Conservation (phyloP, 768 basidiomycete species). For the Russula vinacea region DNA sequence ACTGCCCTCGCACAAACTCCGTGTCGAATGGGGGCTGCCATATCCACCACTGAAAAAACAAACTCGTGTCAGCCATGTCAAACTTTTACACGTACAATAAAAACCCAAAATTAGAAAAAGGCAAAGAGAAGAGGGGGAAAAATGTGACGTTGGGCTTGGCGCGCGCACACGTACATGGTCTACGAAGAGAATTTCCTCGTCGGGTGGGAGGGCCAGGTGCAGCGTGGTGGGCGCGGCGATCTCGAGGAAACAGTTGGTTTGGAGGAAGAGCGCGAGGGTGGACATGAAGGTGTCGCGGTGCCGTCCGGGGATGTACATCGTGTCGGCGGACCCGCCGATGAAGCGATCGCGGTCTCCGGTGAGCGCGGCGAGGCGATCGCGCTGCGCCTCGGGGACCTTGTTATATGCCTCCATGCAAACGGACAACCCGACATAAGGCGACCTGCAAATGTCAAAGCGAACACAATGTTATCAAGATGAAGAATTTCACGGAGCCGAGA, state of each 20-base stretch:
- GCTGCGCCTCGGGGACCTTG: conserved; percentile 39
- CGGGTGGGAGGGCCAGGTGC: conserved; percentile 42
- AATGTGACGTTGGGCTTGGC: not conserved
- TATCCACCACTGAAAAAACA: conserved; percentile 45
- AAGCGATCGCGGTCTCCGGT: conserved; percentile 40
- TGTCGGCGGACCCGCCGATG: conserved; percentile 49
- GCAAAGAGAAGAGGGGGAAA: not conserved
- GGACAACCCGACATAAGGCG: conserved; percentile 45
- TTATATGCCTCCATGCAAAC: conserved; percentile 45
- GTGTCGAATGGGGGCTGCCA: conserved; percentile 47
- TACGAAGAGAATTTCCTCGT: conserved; percentile 45
- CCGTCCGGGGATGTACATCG: conserved; percentile 47
- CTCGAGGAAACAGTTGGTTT: conserved; percentile 49
- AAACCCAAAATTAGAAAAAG: not conserved
- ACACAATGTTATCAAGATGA: not conserved
- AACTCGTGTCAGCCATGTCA: not conserved
- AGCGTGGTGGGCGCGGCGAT: conserved; percentile 48
- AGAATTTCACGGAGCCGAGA: not conserved
- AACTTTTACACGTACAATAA: not conserved
- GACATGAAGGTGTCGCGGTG: conserved; percentile 43
- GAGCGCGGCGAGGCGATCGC: conserved; percentile 39
- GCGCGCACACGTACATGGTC: conserved; percentile 42
- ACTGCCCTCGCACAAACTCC: conserved; percentile 46
- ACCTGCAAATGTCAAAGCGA: conserved; percentile 32
- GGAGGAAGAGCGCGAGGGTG: conserved; percentile 43